Evolutionary conservation across 371 early-diverging fungal genomes (phyloP), one percentile per base, ranked within the genome.

Genomic region (Mucor racemosus): DNA sequence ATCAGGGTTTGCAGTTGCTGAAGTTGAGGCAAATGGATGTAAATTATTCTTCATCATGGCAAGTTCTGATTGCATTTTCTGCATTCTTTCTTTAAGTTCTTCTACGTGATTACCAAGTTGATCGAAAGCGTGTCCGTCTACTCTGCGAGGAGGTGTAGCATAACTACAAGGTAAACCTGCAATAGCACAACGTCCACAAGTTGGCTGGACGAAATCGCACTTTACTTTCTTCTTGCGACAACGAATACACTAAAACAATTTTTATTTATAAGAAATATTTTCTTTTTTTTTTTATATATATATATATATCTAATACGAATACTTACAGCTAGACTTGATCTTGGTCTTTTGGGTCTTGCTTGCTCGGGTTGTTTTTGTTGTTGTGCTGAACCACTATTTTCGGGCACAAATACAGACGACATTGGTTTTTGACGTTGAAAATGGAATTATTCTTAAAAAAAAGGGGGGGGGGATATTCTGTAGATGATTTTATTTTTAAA

Each of bases 201-300:
- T 86, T 1, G 88, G 88, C 62, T 84, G 88, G 10, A 86, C 84
- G 59, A 84, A 84, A 69, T 88, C 86, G 70, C 88, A 88, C 60
- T 88, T 88, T 60, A 88, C 80, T 55, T 82, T 82, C 65, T 80
- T 88, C 74, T 88, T 88, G 60, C 86, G 80, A 72, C 88, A 88
- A 15, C 83, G 80, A 67, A 80, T 80, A 58, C 83, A 83, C 83
- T 83, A 13, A 6, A 58, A 3, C 19, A 15, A 56, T 44, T 2
- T 9, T 19, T n/a, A 60, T 26, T 26, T 26, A 1, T 26, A 26
- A n/a, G n/a, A n/a, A n/a, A 3, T 3, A 26, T 26, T 26, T 26
- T 26, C 3, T 1, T 26, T 26, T 26, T 26, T 26, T 26, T 1
- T 26, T 26, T 26, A 26, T n/a, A n/a, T n/a, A n/a, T n/a, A n/a